phyloP scores from a whole-genome alignment of 768 basidiomycete genomes.

The Tremella yokohamensis region DNA sequence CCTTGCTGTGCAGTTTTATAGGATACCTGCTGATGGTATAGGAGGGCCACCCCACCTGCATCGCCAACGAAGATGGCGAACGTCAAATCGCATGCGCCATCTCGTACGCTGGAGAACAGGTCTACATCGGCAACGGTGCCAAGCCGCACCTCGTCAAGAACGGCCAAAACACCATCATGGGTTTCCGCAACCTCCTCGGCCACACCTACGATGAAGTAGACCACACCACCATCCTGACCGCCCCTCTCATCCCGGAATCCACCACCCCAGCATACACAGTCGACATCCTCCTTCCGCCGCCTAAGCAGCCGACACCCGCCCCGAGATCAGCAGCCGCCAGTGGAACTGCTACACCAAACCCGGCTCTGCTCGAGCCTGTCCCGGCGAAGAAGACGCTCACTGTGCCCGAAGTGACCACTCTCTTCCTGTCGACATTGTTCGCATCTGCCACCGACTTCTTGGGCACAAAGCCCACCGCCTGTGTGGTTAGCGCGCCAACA shows the following conservation, averaged over 20 bases:
- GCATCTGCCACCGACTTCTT: slow-evolving; percentile 88
- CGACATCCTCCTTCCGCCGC: slow-evolving; percentile 71
- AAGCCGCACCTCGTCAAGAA: slow-evolving; percentile 94
- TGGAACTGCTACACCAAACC: slow-evolving; percentile 53
- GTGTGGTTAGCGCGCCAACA: slow-evolving; percentile 77
- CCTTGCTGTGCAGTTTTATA: background rate
- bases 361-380: slow-evolving; percentile 56
- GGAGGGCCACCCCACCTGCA: slow-evolving; percentile 90
- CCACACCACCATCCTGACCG: slow-evolving; percentile 54
- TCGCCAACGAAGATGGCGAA: slow-evolving; percentile 97
- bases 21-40: slow-evolving; percentile 43
- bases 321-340: slow-evolving; percentile 55
- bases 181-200: slow-evolving; percentile 87
- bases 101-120: slow-evolving; percentile 85
- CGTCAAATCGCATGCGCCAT: slow-evolving; percentile 94
- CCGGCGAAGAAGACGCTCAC: slow-evolving; percentile 67
- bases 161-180: slow-evolving; percentile 85
- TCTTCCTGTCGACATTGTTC: slow-evolving; percentile 79
- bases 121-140: slow-evolving; percentile 93
- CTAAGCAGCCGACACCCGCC: slow-evolving; percentile 48
- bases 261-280: slow-evolving; percentile 76
- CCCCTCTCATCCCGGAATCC: slow-evolving; percentile 63
- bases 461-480: slow-evolving; percentile 66
- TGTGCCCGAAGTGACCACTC: slow-evolving; percentile 73
- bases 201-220: slow-evolving; percentile 62